Conservation (phyloP, 805 yeast genomes). For the Myxozyma neglecta region DNA sequence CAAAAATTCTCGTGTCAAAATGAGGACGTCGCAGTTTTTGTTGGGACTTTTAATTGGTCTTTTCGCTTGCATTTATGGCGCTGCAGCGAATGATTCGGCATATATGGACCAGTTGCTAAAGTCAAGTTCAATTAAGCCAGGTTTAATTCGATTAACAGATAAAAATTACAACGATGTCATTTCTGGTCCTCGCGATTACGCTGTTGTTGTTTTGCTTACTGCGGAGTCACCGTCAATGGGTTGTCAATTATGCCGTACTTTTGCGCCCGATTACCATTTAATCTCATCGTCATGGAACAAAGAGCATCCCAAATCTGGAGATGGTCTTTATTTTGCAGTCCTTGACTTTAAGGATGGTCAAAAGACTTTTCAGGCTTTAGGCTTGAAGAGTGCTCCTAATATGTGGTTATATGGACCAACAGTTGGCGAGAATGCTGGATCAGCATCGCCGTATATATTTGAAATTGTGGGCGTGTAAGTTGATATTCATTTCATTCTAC, state of each 20-base stretch:
- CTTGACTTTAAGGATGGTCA: slow-evolving; percentile 68
- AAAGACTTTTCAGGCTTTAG: slow-evolving; percentile 51
- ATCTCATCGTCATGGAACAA: slow-evolving; percentile 65
- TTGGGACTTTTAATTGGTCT: neutral
- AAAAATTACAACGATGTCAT: slow-evolving; percentile 57
- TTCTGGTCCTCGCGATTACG: slow-evolving; percentile 66
- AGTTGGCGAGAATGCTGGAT: slow-evolving; percentile 38
- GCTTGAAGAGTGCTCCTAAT: slow-evolving; percentile 76
- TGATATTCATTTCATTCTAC: neutral
- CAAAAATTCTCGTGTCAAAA: neutral
- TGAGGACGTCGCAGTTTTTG: neutral
- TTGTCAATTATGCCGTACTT: slow-evolving; percentile 70
- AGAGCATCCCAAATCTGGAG: slow-evolving; percentile 54
- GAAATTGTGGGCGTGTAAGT: slow-evolving; percentile 32
- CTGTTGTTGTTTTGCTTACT: slow-evolving; percentile 66
- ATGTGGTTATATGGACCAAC: slow-evolving; percentile 62
- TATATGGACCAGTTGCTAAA: slow-evolving; percentile 16
- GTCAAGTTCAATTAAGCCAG: slow-evolving; percentile 27
- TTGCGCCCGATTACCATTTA: slow-evolving; percentile 62
- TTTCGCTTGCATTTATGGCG: neutral
- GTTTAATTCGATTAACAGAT: slow-evolving; percentile 56
- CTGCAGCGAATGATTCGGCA: slow-evolving; percentile 7
- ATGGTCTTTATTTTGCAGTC: slow-evolving; percentile 64
- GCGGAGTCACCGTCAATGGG: slow-evolving; percentile 73
- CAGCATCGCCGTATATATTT: slow-evolving; percentile 35